Base-by-base conservation (phyloP, 2,329 filamentous ascomycete species). In the Cercospora sp. region DNA sequence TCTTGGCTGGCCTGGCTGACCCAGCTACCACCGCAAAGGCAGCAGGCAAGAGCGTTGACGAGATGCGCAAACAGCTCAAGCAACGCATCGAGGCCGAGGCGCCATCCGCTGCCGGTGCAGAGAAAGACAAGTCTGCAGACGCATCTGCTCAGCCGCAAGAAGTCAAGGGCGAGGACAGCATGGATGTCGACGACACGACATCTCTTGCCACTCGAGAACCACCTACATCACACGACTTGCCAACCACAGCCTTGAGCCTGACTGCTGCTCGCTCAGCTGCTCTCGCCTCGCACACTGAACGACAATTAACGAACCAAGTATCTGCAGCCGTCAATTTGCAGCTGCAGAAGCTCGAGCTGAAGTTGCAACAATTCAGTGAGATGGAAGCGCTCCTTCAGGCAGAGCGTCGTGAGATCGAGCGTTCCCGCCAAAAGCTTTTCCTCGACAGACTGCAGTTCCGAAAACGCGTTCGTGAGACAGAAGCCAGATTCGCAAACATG, bases 281-380 rank as follows among this genome's bases (percentile, higher is more conserved):
- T 3, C 88, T 99, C 36, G 94, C 94, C 30, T 97, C 94, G 3
- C 93, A 98, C 74, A 94, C 98, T 80, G 95, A 99, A 80, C 91
- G 96, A 67, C 93, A 97, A 80, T 95, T 98, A 88, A 97, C 94
- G 20, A 91, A 93, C 16, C 88, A 98, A 58, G 92, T 99, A 9
- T 94, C 93, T 2, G 91, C 93, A 5, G 93, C 93, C 0, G 92
- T 97, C 63, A 99, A 99, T 78, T 86, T 97, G 12, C 94, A 92
- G n/a, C 84, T 98, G 36, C 91, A 97, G 78, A 99, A 99, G 82
- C 89, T 98, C 70, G 93, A 98, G 81, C 84, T 98, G 75, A 99
- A 99, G 82, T 86, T 99, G 68, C 90, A 93, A 76, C 97, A 98
- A 79, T 99, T 99, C 81, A 91, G 92, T 75, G 95, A 99, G 79